Evolutionary conservation across 116 monocot species (phyloP).

Genomic region (Dioscorea cayenensis): DNA sequence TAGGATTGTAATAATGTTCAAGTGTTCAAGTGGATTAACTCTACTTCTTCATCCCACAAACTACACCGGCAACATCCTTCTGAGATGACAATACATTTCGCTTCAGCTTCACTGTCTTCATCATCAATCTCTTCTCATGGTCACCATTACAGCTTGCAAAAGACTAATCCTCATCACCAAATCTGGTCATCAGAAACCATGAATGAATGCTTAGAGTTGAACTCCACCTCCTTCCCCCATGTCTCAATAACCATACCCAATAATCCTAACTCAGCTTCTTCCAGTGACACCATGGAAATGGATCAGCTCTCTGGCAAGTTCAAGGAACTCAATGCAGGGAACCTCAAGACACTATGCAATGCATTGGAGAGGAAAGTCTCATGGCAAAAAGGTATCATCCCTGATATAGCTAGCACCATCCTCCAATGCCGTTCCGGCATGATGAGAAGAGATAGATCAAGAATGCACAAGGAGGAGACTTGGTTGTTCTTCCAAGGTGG

Average conservation of each 20-base stretch:
- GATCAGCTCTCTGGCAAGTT: constrained; percentile 38
- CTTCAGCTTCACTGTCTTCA: constrained; percentile 34
- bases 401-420: constrained; percentile 67
- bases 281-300: constrained; percentile 46
- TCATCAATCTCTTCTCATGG: constrained; percentile 32
- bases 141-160: constrained; percentile 15
- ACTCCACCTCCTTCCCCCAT: not conserved
- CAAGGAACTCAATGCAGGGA: constrained; percentile 83
- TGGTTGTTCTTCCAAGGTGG: constrained; percentile 82
- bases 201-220: constrained; percentile 8
- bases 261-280: constrained; percentile 41
- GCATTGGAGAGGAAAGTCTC: constrained; percentile 53
- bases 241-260: constrained; percentile 17
- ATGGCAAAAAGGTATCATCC: constrained; percentile 54
- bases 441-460: constrained; percentile 33
- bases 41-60: constrained; percentile 30
- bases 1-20: constrained; percentile 28
- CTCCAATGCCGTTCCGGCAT: constrained; percentile 84
- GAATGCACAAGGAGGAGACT: constrained; percentile 49
- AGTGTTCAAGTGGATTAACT: constrained; percentile 46
- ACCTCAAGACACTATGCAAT: constrained; percentile 64
- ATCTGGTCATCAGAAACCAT: constrained; percentile 12
- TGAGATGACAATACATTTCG: constrained; percentile 44
- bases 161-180: constrained; percentile 17
- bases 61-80: constrained; percentile 19